phyloP scores from a whole-genome alignment of 2,329 filamentous ascomycete species.

The Penicillium sp. region DNA sequence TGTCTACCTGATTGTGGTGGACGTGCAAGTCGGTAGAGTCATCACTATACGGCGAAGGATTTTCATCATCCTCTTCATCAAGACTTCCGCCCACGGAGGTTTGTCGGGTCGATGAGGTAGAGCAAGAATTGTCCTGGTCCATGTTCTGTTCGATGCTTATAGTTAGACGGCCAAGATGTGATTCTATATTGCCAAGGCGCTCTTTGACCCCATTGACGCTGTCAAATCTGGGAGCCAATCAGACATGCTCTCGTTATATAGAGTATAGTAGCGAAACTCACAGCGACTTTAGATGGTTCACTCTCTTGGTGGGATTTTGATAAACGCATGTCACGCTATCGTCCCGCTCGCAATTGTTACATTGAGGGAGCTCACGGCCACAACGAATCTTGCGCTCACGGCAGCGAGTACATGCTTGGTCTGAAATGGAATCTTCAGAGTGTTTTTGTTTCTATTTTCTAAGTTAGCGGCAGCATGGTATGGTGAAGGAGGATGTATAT shows the following conservation, averaged over 20 bases:
- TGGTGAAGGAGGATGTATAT: too few relatives aligned
- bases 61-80: neutral
- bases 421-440: conserved; percentile 10
- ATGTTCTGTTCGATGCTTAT: conserved; percentile 1
- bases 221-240: too few relatives aligned
- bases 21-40: conserved; percentile 6
- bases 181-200: conserved; percentile 12
- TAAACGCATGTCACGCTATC: conserved; percentile 9
- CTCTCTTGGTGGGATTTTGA: too few relatives aligned
- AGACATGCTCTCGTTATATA: too few relatives aligned
- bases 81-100: too few relatives aligned
- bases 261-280: too few relatives aligned
- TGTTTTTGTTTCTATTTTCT: neutral
- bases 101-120: too few relatives aligned
- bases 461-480: neutral
- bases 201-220: too few relatives aligned
- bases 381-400: conserved; percentile 19
- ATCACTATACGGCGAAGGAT: neutral
- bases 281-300: too few relatives aligned
- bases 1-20: conserved; percentile 5
- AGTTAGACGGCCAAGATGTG: conserved; percentile 12
- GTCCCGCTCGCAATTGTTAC: conserved; percentile 17
- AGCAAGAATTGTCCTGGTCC: conserved; percentile 1
- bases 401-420: conserved; percentile 17
- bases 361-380: conserved; percentile 16